These are phyloP conservation scores for Podaxis mareebaensis DNA, from an alignment of 768 basidiomycete species.

Conservation along the genomic window DNA sequence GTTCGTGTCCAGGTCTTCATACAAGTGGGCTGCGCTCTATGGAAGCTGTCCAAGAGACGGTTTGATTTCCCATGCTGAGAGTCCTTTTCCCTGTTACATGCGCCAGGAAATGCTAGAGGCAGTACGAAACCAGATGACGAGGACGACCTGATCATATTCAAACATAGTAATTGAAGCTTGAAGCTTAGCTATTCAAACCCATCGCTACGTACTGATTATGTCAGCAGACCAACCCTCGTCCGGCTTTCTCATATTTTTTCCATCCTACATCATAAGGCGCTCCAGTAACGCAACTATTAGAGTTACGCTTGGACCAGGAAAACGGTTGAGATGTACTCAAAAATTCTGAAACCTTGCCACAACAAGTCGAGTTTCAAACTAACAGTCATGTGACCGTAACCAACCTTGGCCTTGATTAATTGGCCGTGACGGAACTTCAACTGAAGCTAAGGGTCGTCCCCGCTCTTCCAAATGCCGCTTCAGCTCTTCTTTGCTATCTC, in stretches of 20 bases:
- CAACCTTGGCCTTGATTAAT: too few species aligned
- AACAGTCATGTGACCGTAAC: too few species aligned
- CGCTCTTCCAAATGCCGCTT: too few species aligned
- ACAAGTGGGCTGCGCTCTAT: constrained; percentile 29
- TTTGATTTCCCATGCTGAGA: not conserved
- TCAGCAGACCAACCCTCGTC: not conserved
- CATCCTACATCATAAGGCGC: not conserved
- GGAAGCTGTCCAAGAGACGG: constrained; percentile 25
- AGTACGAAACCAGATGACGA: constrained; percentile 21
- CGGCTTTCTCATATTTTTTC: not conserved
- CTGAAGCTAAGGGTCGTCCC: too few species aligned
- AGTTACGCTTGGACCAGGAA: too few species aligned
- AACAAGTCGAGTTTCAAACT: too few species aligned
- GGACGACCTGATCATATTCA: constrained; percentile 9
- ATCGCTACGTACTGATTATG: not conserved
- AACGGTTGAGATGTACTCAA: too few species aligned
- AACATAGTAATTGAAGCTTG: not conserved
- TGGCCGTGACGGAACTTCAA: too few species aligned
- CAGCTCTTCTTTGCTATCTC: too few species aligned
- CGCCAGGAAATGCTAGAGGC: constrained; percentile 36
- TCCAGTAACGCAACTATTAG: too few species aligned
- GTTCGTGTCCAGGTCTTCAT: constrained; percentile 31
- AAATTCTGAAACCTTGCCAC: too few species aligned
- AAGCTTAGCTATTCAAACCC: not conserved
- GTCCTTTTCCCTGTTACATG: not conserved